A percentile compares a stretch with the other conserved stretches of the same genome.
These are phyloP conservation scores for Myriosclerotinia scirpicola DNA, from an alignment of 2,329 filamentous ascomycete species.

Conservation along the genomic window DNA sequence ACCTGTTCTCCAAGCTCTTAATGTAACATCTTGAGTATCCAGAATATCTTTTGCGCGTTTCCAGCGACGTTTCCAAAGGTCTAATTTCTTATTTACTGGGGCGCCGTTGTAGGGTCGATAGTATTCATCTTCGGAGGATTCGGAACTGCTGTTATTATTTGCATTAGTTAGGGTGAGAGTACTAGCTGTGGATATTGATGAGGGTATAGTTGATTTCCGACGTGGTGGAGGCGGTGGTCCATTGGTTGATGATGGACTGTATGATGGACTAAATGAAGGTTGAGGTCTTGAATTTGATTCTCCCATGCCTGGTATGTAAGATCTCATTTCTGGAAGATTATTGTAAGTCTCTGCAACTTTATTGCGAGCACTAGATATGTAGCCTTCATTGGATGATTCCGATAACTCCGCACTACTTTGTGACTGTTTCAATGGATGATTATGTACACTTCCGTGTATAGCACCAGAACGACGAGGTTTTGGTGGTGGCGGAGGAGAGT, in stretches of 20 bases:
- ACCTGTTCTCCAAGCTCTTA: slow-evolving; percentile 74
- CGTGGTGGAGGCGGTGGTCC: slow-evolving; percentile 32
- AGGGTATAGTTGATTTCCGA: slow-evolving; percentile 26
- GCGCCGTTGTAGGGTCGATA: slow-evolving; percentile 27
- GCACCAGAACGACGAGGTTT: slow-evolving; percentile 32
- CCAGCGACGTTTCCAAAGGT: slow-evolving; percentile 69
- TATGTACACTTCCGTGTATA: slow-evolving; percentile 12
- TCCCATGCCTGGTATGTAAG: slow-evolving; percentile 34
- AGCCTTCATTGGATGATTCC: slow-evolving; percentile 31
- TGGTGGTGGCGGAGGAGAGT: slow-evolving; percentile 42
- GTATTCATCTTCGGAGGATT: slow-evolving; percentile 38
- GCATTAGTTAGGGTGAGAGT: slow-evolving; percentile 26
- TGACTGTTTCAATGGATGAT: slow-evolving; percentile 36
- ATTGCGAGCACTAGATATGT: slow-evolving; percentile 36
- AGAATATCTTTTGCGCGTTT: slow-evolving; percentile 63
- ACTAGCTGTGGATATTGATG: slow-evolving; percentile 21
- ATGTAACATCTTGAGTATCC: slow-evolving; percentile 61
- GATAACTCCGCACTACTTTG: slow-evolving; percentile 34
- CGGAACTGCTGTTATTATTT: slow-evolving; percentile 29
- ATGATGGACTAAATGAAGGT: slow-evolving; percentile 6
- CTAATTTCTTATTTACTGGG: slow-evolving; percentile 63
- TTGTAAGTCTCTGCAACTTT: slow-evolving; percentile 40
- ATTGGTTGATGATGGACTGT: slow-evolving; percentile 24
- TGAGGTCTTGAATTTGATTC: slow-evolving; percentile 6
- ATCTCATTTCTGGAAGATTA: slow-evolving; percentile 38